A percentile compares a stretch with the other conserved stretches of the same genome.
Evolutionary conservation across 1,139 yeast genomes (phyloP).

Genomic region (Yarrowia galli): DNA sequence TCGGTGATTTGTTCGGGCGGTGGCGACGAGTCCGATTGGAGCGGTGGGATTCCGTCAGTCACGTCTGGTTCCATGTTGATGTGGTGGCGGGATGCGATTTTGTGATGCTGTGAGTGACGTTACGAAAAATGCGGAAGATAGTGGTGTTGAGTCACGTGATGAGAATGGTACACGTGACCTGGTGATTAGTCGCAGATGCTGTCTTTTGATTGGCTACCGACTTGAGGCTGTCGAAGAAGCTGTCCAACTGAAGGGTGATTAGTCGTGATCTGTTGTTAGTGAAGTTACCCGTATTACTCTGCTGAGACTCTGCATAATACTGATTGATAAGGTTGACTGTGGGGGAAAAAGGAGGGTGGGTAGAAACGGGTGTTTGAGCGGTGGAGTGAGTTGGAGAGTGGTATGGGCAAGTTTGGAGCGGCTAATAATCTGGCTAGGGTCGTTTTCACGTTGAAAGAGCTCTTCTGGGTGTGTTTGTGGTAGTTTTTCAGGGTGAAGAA

Average conservation of each 20-base stretch:
- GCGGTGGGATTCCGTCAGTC: slow-evolving; percentile 14
- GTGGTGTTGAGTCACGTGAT: too few relatives aligned
- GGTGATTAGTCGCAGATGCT: too few relatives aligned
- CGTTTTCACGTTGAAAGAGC: not conserved
- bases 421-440: not conserved
- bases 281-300: too few relatives aligned
- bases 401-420: too few relatives aligned
- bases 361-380: not conserved
- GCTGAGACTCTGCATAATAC: not conserved
- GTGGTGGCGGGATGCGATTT: not conserved
- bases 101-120: too few relatives aligned
- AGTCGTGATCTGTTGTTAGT: not conserved
- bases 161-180: too few relatives aligned
- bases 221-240: not conserved
- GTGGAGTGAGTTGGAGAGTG: not conserved
- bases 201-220: too few relatives aligned
- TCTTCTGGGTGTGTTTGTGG: not conserved
- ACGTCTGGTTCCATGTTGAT: slow-evolving; percentile 23
- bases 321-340: slow-evolving; percentile 12
- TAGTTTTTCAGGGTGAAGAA: too few relatives aligned
- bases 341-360: not conserved
- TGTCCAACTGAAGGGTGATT: too few relatives aligned
- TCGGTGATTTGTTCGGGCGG: slow-evolving; percentile 27
- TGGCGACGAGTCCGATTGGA: slow-evolving; percentile 14
- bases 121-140: too few relatives aligned